phyloP scores from a whole-genome alignment of 2,329 filamentous ascomycete species.

The Hypocreales sp. region DNA sequence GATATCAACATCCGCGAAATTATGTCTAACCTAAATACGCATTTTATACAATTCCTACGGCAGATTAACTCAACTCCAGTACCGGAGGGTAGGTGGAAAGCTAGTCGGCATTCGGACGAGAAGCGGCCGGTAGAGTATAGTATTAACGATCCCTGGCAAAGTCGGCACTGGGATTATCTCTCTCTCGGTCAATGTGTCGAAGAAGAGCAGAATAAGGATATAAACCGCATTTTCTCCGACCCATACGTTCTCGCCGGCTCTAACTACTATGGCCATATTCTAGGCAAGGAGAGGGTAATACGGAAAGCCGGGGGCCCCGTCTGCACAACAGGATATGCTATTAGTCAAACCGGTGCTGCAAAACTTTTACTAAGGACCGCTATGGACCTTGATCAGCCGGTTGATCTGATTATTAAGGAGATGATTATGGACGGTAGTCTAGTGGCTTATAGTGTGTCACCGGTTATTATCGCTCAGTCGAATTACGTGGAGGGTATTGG shows the following conservation, averaged over 20 bases:
- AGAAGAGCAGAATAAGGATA: background rate
- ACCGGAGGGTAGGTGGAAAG: background rate
- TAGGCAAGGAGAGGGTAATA: constrained; percentile 10
- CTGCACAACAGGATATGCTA: constrained; percentile 13
- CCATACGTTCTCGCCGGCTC: constrained; percentile 3
- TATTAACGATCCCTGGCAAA: constrained; percentile 1
- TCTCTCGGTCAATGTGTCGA: constrained; percentile 1
- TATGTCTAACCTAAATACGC: constrained; percentile 8
- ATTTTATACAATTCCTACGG: background rate
- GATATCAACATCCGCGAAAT: constrained; percentile 11
- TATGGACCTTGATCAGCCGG: constrained; percentile 9
- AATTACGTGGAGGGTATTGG: constrained; percentile 8
- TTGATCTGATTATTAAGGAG: constrained; percentile 10
- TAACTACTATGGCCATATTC: constrained; percentile 6
- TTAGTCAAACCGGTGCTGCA: constrained; percentile 11
- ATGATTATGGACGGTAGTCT: constrained; percentile 9
- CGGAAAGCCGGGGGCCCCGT: constrained; percentile 8
- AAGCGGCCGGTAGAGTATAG: background rate
- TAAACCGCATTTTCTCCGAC: constrained; percentile 6
- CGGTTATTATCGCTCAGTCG: constrained; percentile 11
- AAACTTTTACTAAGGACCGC: constrained; percentile 8
- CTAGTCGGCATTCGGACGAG: background rate
- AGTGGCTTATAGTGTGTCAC: constrained; percentile 9
- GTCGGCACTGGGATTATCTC: constrained; percentile 1
- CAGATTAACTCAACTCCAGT: background rate